These are phyloP conservation scores for Pichia sorboxylosa DNA, from an alignment of 1,139 yeast species.

Conservation along the genomic window DNA sequence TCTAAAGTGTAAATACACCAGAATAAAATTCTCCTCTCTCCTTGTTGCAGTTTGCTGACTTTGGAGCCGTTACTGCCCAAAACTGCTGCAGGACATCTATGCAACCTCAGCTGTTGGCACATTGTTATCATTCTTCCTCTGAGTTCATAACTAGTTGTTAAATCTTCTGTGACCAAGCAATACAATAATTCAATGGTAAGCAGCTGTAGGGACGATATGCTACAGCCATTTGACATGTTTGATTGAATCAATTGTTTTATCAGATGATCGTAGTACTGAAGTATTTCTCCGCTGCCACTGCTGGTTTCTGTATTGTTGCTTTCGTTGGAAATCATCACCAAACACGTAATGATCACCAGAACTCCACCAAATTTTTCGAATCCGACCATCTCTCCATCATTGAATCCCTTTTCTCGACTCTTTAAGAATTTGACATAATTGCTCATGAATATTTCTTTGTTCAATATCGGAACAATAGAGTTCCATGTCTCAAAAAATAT, in stretches of 20 bases:
- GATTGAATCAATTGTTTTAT: conserved; percentile 38
- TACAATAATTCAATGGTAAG: conserved; percentile 59
- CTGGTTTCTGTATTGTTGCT: conserved; percentile 14
- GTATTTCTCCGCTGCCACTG: conserved; percentile 20
- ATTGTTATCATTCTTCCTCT: conserved; percentile 69
- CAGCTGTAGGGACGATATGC: conserved; percentile 61
- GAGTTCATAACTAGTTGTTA: conserved; percentile 60
- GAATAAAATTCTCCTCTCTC: conserved; percentile 68
- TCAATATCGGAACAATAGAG: conserved; percentile 53
- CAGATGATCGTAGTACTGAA: conserved; percentile 24
- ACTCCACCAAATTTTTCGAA: conserved; percentile 53
- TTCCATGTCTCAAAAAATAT: conserved; percentile 76
- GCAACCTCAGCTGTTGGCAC: conserved; percentile 79
- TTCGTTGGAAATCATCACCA: conserved; percentile 41
- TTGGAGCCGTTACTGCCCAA: conserved; percentile 45
- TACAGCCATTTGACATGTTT: conserved; percentile 42
- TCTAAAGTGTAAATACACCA: conserved; percentile 81
- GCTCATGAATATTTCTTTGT: conserved; percentile 49
- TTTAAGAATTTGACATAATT: conserved; percentile 37
- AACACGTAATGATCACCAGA: conserved; percentile 43
- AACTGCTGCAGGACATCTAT: conserved; percentile 81
- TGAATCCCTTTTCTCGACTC: conserved; percentile 25
- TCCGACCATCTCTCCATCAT: conserved; percentile 30
- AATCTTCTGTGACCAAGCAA: conserved; percentile 64
- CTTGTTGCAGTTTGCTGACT: conserved; percentile 56